Evolutionary conservation across 2,329 filamentous ascomycete species (phyloP).

Genomic region (Myriosclerotinia curreyana): DNA sequence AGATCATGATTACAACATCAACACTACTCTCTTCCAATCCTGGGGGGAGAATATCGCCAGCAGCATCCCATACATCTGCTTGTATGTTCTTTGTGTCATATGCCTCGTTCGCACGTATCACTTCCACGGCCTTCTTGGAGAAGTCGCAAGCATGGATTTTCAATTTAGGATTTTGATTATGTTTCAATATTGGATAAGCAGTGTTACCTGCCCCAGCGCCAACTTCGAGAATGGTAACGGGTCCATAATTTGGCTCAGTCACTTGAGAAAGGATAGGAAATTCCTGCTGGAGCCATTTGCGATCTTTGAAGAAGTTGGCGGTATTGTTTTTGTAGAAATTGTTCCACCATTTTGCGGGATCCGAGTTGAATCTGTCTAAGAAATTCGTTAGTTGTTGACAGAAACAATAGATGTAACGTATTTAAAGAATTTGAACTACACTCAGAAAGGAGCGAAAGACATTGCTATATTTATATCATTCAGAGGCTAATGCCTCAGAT

Average conservation of each 20-base stretch:
- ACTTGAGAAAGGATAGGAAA: slow-evolving; percentile 84
- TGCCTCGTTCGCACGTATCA: slow-evolving; percentile 77
- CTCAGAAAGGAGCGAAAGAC: slow-evolving; percentile 77
- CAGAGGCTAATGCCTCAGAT: slow-evolving; percentile 57
- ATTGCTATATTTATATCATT: slow-evolving; percentile 56
- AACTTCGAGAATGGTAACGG: slow-evolving; percentile 76
- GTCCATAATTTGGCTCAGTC: slow-evolving; percentile 66
- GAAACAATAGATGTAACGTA: slow-evolving; percentile 21
- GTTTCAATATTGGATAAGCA: slow-evolving; percentile 82
- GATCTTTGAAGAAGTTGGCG: slow-evolving; percentile 96
- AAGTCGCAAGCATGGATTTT: slow-evolving; percentile 95
- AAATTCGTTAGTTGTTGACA: slow-evolving; percentile 43
- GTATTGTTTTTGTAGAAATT: slow-evolving; percentile 97
- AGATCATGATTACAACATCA: slow-evolving; percentile 91
- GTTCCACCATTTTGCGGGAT: slow-evolving; percentile 97
- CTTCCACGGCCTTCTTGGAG: slow-evolving; percentile 88
- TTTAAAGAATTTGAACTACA: slow-evolving; percentile 32
- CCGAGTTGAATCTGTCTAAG: slow-evolving; percentile 75
- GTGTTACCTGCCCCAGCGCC: slow-evolving; percentile 96
- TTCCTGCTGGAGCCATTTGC: slow-evolving; percentile 95
- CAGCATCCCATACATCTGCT: slow-evolving; percentile 93
- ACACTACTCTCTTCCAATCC: slow-evolving; percentile 74
- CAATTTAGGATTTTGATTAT: slow-evolving; percentile 77
- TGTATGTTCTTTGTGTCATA: slow-evolving; percentile 72
- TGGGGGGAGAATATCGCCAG: slow-evolving; percentile 69